Evolutionary conservation across 2,329 filamentous ascomycete species (phyloP).

Genomic region (Davidsoniella neocaledoniae): DNA sequence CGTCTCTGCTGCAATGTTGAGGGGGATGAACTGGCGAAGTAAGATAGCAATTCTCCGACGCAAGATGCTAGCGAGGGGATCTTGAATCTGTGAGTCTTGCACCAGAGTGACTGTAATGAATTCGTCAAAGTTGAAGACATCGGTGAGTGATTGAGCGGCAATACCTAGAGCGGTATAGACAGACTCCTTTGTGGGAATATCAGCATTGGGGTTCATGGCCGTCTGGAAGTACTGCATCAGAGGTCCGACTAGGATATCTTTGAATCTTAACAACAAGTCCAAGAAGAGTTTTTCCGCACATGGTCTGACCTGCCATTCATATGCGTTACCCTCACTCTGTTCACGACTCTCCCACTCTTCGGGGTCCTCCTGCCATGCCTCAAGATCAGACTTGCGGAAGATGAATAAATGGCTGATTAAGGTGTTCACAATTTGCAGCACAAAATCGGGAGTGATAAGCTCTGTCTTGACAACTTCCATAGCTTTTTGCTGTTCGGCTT

Average conservation of each 20-base stretch:
- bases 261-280: conserved; percentile 80
- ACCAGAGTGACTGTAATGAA: conserved; percentile 63
- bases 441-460: conserved; percentile 59
- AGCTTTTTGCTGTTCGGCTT: conserved; percentile 58
- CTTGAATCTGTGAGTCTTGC: conserved; percentile 53
- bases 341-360: conserved; percentile 92
- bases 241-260: conserved; percentile 60
- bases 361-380: conserved; percentile 85
- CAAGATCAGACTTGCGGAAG: conserved; percentile 68
- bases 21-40: conserved; percentile 73
- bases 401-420: conserved; percentile 80
- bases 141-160: conserved; percentile 57
- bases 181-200: conserved; percentile 78
- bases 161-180: conserved; percentile 88
- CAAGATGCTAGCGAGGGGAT: conserved; percentile 56
- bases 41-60: conserved; percentile 78
- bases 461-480: conserved; percentile 52
- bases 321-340: conserved; percentile 68
- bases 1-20: conserved; percentile 53
- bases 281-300: conserved; percentile 90
- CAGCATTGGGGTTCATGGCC: conserved; percentile 44
- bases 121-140: conserved; percentile 65
- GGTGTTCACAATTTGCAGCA: conserved; percentile 65
- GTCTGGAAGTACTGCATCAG: conserved; percentile 69
- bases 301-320: conserved; percentile 81